These are phyloP conservation scores for Tulasnella sp. DNA, from an alignment of 768 basidiomycete genomes.

Conservation along the genomic window DNA sequence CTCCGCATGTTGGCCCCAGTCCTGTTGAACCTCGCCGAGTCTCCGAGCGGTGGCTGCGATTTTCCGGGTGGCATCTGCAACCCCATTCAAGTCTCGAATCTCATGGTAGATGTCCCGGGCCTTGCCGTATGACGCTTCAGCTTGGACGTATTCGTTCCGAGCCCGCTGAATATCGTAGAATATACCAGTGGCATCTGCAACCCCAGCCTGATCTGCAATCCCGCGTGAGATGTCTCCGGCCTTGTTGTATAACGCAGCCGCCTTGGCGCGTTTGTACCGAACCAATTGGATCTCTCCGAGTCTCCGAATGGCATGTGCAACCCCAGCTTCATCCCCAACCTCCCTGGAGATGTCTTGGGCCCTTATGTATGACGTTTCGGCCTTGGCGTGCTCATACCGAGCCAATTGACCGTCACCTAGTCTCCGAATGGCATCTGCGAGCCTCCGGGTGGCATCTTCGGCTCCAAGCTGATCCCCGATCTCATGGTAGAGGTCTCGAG, in stretches of 20 bases:
- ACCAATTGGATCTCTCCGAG: no score
- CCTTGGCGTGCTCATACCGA: neutral
- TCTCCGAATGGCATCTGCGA: neutral
- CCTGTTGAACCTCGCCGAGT: no score
- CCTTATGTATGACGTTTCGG: neutral
- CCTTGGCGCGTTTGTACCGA: neutral
- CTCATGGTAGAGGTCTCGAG: neutral
- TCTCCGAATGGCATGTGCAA: neutral
- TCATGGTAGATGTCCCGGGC: neutral
- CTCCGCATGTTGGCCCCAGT: no score
- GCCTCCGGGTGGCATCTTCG: no score
- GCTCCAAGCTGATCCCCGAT: neutral
- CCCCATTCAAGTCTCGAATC: neutral
- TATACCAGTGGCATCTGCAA: neutral
- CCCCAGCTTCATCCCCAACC: neutral
- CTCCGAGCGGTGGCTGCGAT: no score
- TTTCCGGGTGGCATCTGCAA: neutral
- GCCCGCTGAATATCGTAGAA: neutral
- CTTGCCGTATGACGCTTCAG: neutral
- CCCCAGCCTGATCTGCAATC: neutral
- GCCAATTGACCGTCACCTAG: neutral
- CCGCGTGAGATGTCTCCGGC: neutral
- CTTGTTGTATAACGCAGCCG: neutral
- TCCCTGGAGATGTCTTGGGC: neutral
- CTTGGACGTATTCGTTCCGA: neutral